Evolutionary conservation across 2,329 filamentous ascomycete genomes (phyloP).

Genomic region (Aspergillus jensenii): DNA sequence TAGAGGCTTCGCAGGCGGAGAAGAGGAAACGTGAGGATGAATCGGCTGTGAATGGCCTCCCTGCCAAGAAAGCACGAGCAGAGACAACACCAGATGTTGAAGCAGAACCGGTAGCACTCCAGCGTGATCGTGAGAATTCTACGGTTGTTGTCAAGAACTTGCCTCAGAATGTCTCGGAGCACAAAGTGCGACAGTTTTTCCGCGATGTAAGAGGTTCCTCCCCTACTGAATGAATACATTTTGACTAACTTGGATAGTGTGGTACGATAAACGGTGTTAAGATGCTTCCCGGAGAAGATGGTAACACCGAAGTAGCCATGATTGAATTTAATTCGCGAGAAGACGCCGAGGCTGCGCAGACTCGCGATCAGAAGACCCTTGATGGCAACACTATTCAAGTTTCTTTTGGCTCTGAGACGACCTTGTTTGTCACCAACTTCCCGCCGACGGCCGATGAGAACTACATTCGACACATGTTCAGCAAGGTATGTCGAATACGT

Average conservation of each 20-base stretch:
- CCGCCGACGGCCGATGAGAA: slow-evolving; percentile 56
- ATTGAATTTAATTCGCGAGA: slow-evolving; percentile 83
- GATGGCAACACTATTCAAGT: slow-evolving; percentile 73
- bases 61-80: slow-evolving; percentile 66
- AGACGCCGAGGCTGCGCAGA: slow-evolving; percentile 77
- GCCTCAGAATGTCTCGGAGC: slow-evolving; percentile 67
- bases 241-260: slow-evolving; percentile 47
- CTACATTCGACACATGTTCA: slow-evolving; percentile 57
- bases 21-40: slow-evolving; percentile 73
- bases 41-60: slow-evolving; percentile 51
- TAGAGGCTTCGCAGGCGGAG: slow-evolving; percentile 30
- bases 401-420: slow-evolving; percentile 71
- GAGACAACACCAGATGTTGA: slow-evolving; percentile 37
- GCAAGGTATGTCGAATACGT: slow-evolving; percentile 43
- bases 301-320: slow-evolving; percentile 66
- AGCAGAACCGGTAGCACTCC: slow-evolving; percentile 45
- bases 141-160: slow-evolving; percentile 79
- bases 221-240: not conserved
- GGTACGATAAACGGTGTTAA: slow-evolving; percentile 79
- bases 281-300: slow-evolving; percentile 62
- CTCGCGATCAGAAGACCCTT: slow-evolving; percentile 78
- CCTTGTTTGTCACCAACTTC: slow-evolving; percentile 88
- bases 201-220: slow-evolving; percentile 56
- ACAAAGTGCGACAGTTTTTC: slow-evolving; percentile 83
- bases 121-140: slow-evolving; percentile 87